Conservation (phyloP, 441 rosid genomes). For the Gossypium gossypioides region DNA sequence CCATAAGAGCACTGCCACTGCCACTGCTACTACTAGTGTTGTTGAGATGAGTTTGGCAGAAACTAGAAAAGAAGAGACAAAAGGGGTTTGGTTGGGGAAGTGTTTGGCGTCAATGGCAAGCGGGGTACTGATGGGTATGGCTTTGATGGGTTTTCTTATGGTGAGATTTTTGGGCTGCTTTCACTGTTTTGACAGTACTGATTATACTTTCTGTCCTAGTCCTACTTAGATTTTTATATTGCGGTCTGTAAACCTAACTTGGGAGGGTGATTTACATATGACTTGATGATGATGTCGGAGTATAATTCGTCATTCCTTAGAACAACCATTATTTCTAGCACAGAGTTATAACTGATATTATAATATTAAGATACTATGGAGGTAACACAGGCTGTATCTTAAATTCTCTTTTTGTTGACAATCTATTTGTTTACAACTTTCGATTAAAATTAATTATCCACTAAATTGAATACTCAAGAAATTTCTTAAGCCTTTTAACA, state of each 20-base stretch:
- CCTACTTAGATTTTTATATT: constrained; percentile 27
- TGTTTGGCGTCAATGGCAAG: constrained; percentile 18
- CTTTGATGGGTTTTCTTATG: constrained; percentile 23
- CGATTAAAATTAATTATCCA: no score
- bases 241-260: background rate
- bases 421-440: no score
- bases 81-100: background rate
- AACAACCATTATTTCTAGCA: background rate
- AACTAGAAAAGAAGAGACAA: background rate
- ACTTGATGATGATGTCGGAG: background rate
- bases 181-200: background rate
- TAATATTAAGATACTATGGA: no score
- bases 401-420: no score
- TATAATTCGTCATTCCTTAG: no score
- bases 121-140: constrained; percentile 29
- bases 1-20: background rate
- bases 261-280: background rate
- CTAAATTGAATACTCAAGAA: no score
- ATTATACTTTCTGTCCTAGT: background rate
- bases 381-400: no score
- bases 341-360: background rate
- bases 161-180: constrained; percentile 22
- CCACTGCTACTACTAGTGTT: no score
- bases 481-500: no score
- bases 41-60: no score